Conservation (phyloP, 306 rosid species). For the Styphnolobium japonicum region DNA sequence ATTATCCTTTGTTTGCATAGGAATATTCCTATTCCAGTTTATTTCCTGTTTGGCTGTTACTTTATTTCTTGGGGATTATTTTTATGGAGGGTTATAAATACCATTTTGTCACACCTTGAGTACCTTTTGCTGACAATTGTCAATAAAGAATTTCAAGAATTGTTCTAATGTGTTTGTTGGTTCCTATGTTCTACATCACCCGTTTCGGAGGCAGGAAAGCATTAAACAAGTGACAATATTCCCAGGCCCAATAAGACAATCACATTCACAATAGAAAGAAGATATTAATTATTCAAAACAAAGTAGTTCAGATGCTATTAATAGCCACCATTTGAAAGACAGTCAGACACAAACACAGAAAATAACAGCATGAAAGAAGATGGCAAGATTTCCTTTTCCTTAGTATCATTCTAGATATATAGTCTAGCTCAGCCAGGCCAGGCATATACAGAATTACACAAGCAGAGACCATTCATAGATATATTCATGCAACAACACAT, state of each 20-base stretch:
- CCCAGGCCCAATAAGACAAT: background rate
- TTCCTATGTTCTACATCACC: background rate
- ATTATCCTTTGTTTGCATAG: background rate
- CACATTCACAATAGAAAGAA: background rate
- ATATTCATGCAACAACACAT: conserved; percentile 2
- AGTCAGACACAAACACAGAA: background rate
- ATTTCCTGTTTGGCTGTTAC: background rate
- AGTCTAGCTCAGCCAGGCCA: background rate
- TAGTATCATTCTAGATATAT: background rate
- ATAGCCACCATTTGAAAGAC: background rate
- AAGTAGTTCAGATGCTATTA: background rate
- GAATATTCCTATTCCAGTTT: background rate
- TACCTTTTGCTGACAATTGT: background rate
- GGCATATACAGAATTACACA: background rate
- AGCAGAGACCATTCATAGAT: background rate
- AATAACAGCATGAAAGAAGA: background rate
- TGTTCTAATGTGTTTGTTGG: background rate
- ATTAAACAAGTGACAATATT: background rate
- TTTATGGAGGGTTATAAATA: no score
- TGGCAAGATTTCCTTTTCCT: background rate
- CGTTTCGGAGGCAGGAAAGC: background rate
- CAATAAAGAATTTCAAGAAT: background rate
- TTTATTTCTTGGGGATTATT: background rate
- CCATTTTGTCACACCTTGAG: background rate
- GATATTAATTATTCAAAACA: background rate